A percentile compares a stretch with the other conserved stretches of the same genome.
Conservation (phyloP, 2,329 filamentous ascomycete species). For the Aspergillus niger region DNA sequence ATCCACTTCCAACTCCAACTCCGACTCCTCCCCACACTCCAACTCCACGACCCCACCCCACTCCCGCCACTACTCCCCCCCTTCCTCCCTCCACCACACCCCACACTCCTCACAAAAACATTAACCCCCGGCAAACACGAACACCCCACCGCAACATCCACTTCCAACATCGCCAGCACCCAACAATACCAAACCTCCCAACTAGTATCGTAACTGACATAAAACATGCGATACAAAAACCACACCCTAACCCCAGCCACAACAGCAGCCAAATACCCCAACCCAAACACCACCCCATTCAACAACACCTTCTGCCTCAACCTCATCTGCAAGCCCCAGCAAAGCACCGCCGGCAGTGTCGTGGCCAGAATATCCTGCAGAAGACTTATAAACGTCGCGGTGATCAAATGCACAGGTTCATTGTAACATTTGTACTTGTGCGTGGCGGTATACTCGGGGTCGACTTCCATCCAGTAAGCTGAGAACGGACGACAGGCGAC, state of each 20-base stretch:
- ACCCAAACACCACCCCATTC: conserved; percentile 2
- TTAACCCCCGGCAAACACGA: conserved; percentile 9
- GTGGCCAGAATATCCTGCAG: conserved; percentile 11
- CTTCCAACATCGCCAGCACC: conserved; percentile 10
- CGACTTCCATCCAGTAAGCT: conserved; percentile 9
- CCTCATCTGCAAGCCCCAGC: conserved; percentile 7
- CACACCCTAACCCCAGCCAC: conserved; percentile 4
- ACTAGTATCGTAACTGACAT: not conserved
- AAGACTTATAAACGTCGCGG: conserved; percentile 6
- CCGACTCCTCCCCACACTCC: not conserved
- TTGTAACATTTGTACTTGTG: conserved; percentile 7
- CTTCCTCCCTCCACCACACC: no score
- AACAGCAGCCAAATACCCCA: conserved; percentile 7
- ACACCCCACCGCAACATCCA: conserved; percentile 3
- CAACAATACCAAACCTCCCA: conserved; percentile 14
- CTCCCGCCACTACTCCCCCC: no score
- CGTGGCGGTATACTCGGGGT: conserved; percentile 5
- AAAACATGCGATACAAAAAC: conserved; percentile 9
- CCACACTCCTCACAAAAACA: conserved; percentile 5
- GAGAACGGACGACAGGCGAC: conserved; percentile 6
- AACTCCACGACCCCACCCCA: not conserved
- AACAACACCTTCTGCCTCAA: conserved; percentile 10
- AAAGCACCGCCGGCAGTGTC: conserved; percentile 3
- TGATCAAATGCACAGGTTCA: conserved; percentile 8
- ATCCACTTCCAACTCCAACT: not conserved